Evolutionary conservation across 2,329 filamentous ascomycete genomes (phyloP).

Genomic region (Trematosphaeria pertusa): DNA sequence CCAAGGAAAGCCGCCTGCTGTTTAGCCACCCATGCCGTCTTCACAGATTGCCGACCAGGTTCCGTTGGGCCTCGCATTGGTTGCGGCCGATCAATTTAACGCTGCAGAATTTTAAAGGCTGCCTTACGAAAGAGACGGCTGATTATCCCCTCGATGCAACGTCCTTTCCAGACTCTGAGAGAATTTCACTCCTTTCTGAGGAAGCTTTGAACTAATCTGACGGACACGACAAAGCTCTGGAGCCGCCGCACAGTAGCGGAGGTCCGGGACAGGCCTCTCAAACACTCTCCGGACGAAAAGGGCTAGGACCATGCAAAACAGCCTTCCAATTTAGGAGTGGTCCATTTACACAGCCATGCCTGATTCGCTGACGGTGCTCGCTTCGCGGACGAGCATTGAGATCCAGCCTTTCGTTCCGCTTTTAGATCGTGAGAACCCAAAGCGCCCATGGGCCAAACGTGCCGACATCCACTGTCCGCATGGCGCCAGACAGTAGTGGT

Average conservation of each 20-base stretch:
- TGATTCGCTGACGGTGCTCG: conserved; percentile 31
- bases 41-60: too few species aligned
- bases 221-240: conserved; percentile 1
- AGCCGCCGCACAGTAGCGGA: too few species aligned
- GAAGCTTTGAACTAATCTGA: not conserved
- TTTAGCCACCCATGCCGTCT: too few species aligned
- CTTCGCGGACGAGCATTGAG: conserved; percentile 27
- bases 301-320: conserved; percentile 29
- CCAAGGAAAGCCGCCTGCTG: not conserved
- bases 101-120: too few species aligned
- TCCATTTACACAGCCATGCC: conserved; percentile 15
- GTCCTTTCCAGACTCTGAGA: too few species aligned
- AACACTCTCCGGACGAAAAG: conserved; percentile 26
- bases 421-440: conserved; percentile 37
- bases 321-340: conserved; percentile 30
- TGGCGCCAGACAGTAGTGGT: conserved; percentile 34
- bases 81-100: too few species aligned
- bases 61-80: too few species aligned
- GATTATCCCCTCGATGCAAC: too few species aligned
- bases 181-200: not conserved
- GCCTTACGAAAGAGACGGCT: too few species aligned
- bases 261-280: conserved; percentile 26
- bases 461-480: conserved; percentile 25
- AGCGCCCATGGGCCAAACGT: conserved; percentile 23
- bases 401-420: conserved; percentile 38